Base-by-base conservation (phyloP, 805 yeast genomes). In the Grigorovia yakushimaensis region DNA sequence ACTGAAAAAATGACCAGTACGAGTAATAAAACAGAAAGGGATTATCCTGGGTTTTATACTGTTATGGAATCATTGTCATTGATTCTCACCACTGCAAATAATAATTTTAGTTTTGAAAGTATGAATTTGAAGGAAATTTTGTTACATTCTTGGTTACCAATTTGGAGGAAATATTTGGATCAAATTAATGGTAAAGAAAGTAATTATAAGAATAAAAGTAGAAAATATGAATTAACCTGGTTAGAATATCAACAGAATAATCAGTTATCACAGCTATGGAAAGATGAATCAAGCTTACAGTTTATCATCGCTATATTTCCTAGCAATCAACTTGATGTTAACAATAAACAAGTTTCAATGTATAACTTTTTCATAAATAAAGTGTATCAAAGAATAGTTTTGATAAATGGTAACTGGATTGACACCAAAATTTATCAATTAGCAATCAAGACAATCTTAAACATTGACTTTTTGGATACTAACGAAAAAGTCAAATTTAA, bases 61-160 rank as follows among this genome's bases (percentile, higher is more conserved):
- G 47, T 59, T 11, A 45, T 57, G 33, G 33, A 27, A 27, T 27
- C 33, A 27, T 27, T 27, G 13, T 27, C 33, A 4, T 10, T 27
- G 33, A 27, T 27, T 27, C 13, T 27, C 9, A 27, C 9, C 33
- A 27, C 33, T 4, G 13, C 4, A 27, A 27, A 27, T 10, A 27
- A 10, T 27, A 27, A 7, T 27, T 7, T 27, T 15, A 27, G 13
- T 27, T 27, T 5, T 4, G 15, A 27, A 7, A 15, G 9, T 4
- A 10, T 27, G 13, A 27, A 27, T 27, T 27, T 27, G 33, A 27
- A 48, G 4, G 30, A 43, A 11, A 47, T 42, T 18, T 41, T 61
- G 38, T 38, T 48, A 6, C 39, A 49, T 18, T 18, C 41, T 4
- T 61, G 65, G 65, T 30, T 56, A 8, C 63, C 62, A 1, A 39